These are phyloP conservation scores for Glycine soja DNA, from an alignment of 306 rosid genomes.

Conservation along the genomic window DNA sequence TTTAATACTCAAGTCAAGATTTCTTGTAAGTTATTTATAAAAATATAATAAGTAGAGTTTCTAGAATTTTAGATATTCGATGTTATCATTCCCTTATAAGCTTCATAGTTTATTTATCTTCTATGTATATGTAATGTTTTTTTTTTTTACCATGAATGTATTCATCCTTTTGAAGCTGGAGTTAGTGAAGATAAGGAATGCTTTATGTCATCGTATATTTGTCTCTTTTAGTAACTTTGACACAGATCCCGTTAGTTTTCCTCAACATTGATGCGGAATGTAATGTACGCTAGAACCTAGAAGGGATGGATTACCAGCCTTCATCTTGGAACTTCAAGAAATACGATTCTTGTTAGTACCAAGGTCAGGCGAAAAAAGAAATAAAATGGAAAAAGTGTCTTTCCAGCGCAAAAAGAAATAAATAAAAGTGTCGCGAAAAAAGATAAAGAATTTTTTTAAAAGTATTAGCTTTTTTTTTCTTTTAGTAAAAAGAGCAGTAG, in stretches of 20 bases:
- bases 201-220: background rate
- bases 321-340: constrained; percentile 8
- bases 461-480: background rate
- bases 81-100: constrained; percentile 51
- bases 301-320: background rate
- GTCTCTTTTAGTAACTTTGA: constrained; percentile 9
- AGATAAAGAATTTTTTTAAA: background rate
- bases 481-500: background rate
- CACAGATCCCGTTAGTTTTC: background rate
- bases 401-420: background rate
- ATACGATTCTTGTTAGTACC: background rate
- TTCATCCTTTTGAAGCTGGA: background rate
- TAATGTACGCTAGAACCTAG: background rate
- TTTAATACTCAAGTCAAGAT: background rate
- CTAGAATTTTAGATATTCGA: background rate
- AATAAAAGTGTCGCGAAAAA: background rate
- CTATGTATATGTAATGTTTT: background rate
- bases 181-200: background rate
- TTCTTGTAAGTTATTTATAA: background rate
- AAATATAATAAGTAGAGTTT: background rate
- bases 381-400: background rate
- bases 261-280: background rate
- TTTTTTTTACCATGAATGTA: background rate
- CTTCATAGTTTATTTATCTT: constrained; percentile 4
- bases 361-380: background rate